phyloP scores from a whole-genome alignment of 2,329 filamentous ascomycete species.

The Sphaerulina vaccinii region DNA sequence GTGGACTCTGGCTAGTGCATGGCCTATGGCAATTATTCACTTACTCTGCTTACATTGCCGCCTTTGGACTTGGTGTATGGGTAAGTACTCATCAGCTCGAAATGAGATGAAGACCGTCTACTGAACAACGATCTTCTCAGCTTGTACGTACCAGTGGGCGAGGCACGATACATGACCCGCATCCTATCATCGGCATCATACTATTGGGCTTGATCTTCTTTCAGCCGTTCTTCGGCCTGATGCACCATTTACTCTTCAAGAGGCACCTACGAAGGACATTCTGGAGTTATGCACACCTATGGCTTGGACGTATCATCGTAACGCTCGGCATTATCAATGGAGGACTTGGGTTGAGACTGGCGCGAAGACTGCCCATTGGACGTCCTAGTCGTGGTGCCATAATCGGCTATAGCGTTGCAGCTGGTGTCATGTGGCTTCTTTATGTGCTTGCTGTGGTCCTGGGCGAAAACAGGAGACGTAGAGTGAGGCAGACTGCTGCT shows the following conservation, averaged over 20 bases:
- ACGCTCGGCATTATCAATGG: constrained; percentile 58
- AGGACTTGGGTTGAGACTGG: constrained; percentile 53
- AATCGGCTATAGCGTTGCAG: constrained; percentile 53
- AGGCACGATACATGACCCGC: constrained; percentile 40
- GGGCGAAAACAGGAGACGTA: constrained; percentile 21
- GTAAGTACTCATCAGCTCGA: constrained; percentile 15
- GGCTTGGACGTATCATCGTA: constrained; percentile 54
- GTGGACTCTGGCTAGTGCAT: constrained; percentile 46
- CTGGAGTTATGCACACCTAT: constrained; percentile 54
- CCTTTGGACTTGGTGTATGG: constrained; percentile 53
- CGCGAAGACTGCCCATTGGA: constrained; percentile 39
- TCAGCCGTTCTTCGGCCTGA: constrained; percentile 53
- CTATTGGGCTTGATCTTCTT: constrained; percentile 55
- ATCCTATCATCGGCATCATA: constrained; percentile 56
- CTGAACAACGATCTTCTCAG: neutral
- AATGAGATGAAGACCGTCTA: no score
- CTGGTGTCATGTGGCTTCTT: constrained; percentile 47
- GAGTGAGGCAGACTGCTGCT: constrained; percentile 8
- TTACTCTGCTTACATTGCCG: constrained; percentile 50
- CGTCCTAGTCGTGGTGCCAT: constrained; percentile 36
- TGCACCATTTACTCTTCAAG: constrained; percentile 55
- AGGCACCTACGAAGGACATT: constrained; percentile 47
- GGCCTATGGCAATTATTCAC: constrained; percentile 52
- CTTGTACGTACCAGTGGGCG: constrained; percentile 26
- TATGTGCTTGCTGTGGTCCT: constrained; percentile 39